Conservation (phyloP, 805 yeast species). For the Nakazawaea ambrosiae region DNA sequence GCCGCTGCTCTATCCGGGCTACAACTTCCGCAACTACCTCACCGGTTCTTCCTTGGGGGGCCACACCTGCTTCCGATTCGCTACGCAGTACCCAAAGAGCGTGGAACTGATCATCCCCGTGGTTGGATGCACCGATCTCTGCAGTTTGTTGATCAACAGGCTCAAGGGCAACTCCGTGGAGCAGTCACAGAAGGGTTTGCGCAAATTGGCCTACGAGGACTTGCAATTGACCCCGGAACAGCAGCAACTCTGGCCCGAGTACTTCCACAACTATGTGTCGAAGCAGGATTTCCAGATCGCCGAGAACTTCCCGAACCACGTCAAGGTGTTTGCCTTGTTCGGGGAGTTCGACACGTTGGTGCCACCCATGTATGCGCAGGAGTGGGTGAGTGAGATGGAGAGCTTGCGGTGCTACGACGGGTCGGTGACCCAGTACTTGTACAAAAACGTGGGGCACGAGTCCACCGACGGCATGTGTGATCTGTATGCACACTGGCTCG, state of each 20-base stretch:
- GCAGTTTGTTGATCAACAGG: slow-evolving; percentile 36
- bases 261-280: slow-evolving; percentile 10
- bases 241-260: slow-evolving; percentile 11
- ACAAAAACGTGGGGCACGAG: slow-evolving; percentile 9
- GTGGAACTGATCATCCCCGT: slow-evolving; percentile 39
- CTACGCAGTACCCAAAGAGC: slow-evolving; percentile 27
- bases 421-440: slow-evolving; percentile 4
- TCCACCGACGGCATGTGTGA: slow-evolving; percentile 11
- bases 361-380: slow-evolving; percentile 9
- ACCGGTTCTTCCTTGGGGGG: slow-evolving; percentile 54
- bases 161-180: slow-evolving; percentile 13
- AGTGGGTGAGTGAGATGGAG: slow-evolving; percentile 11
- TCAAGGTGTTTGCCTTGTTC: slow-evolving; percentile 13
- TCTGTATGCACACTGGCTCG: slow-evolving; percentile 8
- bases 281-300: slow-evolving; percentile 12
- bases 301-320: slow-evolving; percentile 13
- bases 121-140: slow-evolving; percentile 41
- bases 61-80: slow-evolving; percentile 44
- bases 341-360: slow-evolving; percentile 11
- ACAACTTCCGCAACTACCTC: slow-evolving; percentile 28
- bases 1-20: slow-evolving; percentile 27
- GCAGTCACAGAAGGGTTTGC: neutral
- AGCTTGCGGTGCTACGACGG: slow-evolving; percentile 8
- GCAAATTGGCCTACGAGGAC: slow-evolving; percentile 12
- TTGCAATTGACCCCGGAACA: slow-evolving; percentile 9